Evolutionary conservation across 768 basidiomycete species (phyloP), one percentile per base, ranked within the genome.

Genomic region (Naganishia kalamii): DNA sequence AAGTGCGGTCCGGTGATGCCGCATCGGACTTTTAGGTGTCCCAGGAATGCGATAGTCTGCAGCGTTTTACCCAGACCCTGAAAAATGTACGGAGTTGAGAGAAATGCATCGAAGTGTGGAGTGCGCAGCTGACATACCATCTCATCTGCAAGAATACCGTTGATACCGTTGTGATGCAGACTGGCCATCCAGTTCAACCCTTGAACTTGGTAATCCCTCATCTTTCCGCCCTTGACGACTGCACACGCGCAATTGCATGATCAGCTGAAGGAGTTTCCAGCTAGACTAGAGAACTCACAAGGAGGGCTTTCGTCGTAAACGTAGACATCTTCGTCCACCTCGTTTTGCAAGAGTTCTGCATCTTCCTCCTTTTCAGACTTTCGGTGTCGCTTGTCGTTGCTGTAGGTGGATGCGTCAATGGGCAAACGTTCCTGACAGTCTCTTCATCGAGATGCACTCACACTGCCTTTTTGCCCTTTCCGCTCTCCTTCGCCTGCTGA

Each of bases 291-390:
- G 70, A 13, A 78, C 80, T 61, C 68, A 97, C 92, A 97, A 71
- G 85, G 86, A 0, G 93, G 93, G 0, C 90, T 92, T 69, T 92
- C 87, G 73, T 97, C 92, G 66, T 98, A 99, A 4, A 97, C 91
- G 66, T 86, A 90, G 33, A 68, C 59, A n/a, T 29, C 63, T 0
- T 93, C 89, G 67, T 92, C 88, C 70, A 96, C 92, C 69, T 87
- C 86, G 7, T 87, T 88, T 50, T 90, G 90, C 44, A 98, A 78
- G 72, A 99, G 72, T 79, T 99, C 94, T 68, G 94, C 92, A 62
- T 98, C 96, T 77, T 98, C 96, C 73, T 99, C 96, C 79, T 96
- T 96, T 78, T 99, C 96, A 0, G 90, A 92, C 77, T 92, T 96
- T 61, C 94, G 85, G 73, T 92, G 91, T 11, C 93, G 87, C 29